Evolutionary conservation across 2,329 filamentous ascomycete genomes (phyloP).

Genomic region (Emmonsia crescens): DNA sequence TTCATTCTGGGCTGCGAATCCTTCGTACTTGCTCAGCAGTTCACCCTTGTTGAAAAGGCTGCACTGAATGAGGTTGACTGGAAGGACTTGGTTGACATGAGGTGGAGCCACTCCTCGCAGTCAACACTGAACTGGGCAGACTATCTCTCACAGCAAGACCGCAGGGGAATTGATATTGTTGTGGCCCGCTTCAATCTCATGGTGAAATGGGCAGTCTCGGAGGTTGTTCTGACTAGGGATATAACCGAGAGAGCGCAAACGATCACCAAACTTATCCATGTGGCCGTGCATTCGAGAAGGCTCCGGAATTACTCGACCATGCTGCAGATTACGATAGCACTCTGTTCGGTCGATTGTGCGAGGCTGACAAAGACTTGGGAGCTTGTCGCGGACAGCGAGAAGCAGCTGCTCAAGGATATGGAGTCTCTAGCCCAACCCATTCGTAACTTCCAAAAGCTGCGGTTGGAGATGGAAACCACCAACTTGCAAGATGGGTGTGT

Average conservation of each 20-base stretch:
- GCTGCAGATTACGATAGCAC: slow-evolving; percentile 53
- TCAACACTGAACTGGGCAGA: slow-evolving; percentile 50
- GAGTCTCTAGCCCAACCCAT: slow-evolving; percentile 52
- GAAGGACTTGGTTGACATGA: slow-evolving; percentile 54
- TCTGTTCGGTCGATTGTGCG: slow-evolving; percentile 49
- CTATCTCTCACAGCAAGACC: slow-evolving; percentile 45
- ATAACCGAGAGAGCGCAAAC: slow-evolving; percentile 49
- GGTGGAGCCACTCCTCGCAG: slow-evolving; percentile 47
- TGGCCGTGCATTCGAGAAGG: slow-evolving; percentile 47
- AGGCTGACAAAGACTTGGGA: slow-evolving; percentile 50
- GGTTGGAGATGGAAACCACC: slow-evolving; percentile 53
- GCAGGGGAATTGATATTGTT: slow-evolving; percentile 51
- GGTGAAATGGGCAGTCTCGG: slow-evolving; percentile 55
- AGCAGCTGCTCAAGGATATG: slow-evolving; percentile 45
- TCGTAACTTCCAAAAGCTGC: slow-evolving; percentile 52
- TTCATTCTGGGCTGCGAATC: slow-evolving; percentile 55
- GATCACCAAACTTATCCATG: slow-evolving; percentile 53
- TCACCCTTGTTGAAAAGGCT: slow-evolving; percentile 55
- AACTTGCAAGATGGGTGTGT: slow-evolving; percentile 51
- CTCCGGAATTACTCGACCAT: slow-evolving; percentile 56
- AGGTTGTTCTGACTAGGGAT: slow-evolving; percentile 49
- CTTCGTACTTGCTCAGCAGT: slow-evolving; percentile 49
- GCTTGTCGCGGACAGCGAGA: slow-evolving; percentile 44
- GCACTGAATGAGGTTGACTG: slow-evolving; percentile 56
- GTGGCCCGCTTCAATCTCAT: slow-evolving; percentile 57